Conservation (phyloP, 2,329 filamentous ascomycete species). For the Trichoderma lentiforme region DNA sequence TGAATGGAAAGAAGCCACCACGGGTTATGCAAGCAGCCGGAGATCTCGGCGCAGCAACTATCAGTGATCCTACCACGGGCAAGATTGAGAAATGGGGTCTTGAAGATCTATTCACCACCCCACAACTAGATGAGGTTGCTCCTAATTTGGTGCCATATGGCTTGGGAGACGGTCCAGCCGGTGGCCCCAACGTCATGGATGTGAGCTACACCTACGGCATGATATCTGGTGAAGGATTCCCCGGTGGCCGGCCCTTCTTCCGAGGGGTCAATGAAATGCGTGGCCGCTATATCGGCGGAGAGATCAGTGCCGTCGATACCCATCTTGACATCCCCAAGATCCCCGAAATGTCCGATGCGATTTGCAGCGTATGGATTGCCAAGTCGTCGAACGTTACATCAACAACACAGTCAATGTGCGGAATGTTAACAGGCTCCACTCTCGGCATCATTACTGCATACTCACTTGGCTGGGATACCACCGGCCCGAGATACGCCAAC, state of each 20-base stretch:
- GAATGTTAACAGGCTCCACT: conserved; percentile 80
- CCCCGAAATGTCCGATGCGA: conserved; percentile 64
- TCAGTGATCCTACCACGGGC: conserved; percentile 73
- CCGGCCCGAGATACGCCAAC: conserved; percentile 61
- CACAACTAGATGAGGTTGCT: conserved; percentile 74
- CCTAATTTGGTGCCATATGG: conserved; percentile 74
- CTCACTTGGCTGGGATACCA: conserved; percentile 60
- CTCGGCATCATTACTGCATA: conserved; percentile 80
- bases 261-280: conserved; percentile 70
- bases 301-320: conserved; percentile 58
- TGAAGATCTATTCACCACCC: conserved; percentile 68
- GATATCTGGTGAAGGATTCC: conserved; percentile 80
- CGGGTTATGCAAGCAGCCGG: conserved; percentile 80
- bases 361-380: conserved; percentile 84
- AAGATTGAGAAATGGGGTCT: conserved; percentile 81
- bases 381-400: conserved; percentile 72
- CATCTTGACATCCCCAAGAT: conserved; percentile 74
- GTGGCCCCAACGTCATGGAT: conserved; percentile 83
- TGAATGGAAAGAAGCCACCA: conserved; percentile 68
- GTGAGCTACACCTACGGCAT: conserved; percentile 82
- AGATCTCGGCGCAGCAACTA: conserved; percentile 72
- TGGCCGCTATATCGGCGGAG: conserved; percentile 68
- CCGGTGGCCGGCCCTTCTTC: conserved; percentile 77
- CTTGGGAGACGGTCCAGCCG: conserved; percentile 72
- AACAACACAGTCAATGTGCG: conserved; percentile 72